Conservation (phyloP, 108 stramenopile species). For the Ochromonas danica region DNA sequence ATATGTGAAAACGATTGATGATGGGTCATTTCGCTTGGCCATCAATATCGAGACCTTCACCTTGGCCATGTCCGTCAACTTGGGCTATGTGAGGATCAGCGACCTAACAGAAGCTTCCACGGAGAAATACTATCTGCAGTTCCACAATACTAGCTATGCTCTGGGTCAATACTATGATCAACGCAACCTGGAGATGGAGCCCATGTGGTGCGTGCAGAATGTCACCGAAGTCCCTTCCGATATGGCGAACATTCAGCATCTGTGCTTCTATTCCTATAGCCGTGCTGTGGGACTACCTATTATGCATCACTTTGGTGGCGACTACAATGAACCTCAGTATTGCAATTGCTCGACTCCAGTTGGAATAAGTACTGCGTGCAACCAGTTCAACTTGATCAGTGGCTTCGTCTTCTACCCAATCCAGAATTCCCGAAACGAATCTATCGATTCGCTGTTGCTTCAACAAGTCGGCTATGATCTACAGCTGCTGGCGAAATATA, state of each 20-base stretch:
- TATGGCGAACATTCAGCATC: not conserved
- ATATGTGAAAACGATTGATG: too few relatives aligned
- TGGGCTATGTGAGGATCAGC: not conserved
- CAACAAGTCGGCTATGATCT: not conserved
- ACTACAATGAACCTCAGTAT: not conserved
- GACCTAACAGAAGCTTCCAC: not conserved
- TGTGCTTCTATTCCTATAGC: not conserved
- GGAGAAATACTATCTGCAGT: not conserved
- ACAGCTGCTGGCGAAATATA: not conserved
- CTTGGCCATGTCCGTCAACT: not conserved
- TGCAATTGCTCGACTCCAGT: not conserved
- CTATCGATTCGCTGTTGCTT: too few relatives aligned
- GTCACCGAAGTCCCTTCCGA: not conserved
- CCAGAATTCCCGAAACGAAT: slow-evolving; percentile 7
- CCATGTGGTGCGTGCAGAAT: not conserved
- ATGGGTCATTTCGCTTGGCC: too few relatives aligned
- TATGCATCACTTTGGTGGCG: not conserved
- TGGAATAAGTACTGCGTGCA: not conserved
- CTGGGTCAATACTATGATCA: not conserved
- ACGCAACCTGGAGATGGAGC: not conserved
- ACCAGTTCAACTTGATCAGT: slow-evolving; percentile 6
- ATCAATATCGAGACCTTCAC: too few relatives aligned
- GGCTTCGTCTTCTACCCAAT: not conserved
- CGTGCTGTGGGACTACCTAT: not conserved
- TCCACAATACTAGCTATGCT: not conserved